Evolutionary conservation across 2,329 filamentous ascomycete genomes (phyloP).

Genomic region (Cladosporium sp.): DNA sequence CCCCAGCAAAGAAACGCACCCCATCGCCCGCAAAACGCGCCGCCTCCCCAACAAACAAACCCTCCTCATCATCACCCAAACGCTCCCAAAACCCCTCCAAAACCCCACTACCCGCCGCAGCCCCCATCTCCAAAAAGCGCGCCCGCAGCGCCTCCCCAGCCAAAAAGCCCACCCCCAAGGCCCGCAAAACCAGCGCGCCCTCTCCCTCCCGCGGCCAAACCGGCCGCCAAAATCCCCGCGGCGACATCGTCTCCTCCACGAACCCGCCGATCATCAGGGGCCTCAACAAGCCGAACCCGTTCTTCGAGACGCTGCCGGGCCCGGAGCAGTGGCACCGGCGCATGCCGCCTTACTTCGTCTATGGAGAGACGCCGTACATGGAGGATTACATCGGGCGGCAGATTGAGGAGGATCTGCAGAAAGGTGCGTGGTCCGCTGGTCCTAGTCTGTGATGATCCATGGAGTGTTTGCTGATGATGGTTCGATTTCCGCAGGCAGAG

Average conservation of each 20-base stretch:
- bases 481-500: neutral
- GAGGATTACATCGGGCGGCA: constrained; percentile 21
- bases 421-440: constrained; percentile 16
- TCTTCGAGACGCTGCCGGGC: constrained; percentile 24
- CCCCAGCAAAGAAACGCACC: neutral
- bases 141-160: neutral
- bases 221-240: neutral
- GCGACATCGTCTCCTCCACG: constrained; percentile 13
- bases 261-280: constrained; percentile 14
- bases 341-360: constrained; percentile 26
- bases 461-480: neutral
- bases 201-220: neutral
- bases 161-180: neutral
- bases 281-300: constrained; percentile 19
- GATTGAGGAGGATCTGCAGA: constrained; percentile 24
- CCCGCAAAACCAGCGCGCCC: neutral
- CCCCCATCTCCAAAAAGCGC: neutral
- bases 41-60: neutral
- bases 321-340: constrained; percentile 26
- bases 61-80: neutral
- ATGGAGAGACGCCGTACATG: constrained; percentile 28
- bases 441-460: too few relatives aligned
- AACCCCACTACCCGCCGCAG: neutral
- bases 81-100: too few relatives aligned
- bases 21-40: neutral